These are phyloP conservation scores for Dryadomyces quercus-mongolicae DNA, from an alignment of 2,329 filamentous ascomycete genomes.

Conservation along the genomic window DNA sequence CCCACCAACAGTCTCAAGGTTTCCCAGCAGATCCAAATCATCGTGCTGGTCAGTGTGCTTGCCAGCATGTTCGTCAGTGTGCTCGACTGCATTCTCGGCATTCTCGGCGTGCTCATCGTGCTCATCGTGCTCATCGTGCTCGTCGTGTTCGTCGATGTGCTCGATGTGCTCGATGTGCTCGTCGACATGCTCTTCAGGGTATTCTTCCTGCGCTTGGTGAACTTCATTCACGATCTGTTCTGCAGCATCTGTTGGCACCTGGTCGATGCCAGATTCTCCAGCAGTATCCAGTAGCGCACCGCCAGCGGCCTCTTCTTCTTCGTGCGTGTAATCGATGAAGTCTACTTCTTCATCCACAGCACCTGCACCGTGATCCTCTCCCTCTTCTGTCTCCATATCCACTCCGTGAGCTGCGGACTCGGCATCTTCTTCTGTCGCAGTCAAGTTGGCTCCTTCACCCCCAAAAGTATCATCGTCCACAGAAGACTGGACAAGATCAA, in stretches of 20 bases:
- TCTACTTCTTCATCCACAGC: not conserved
- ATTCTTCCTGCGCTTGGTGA: too few relatives aligned
- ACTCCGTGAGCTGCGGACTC: not conserved
- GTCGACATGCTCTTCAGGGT: not conserved
- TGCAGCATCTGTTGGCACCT: not conserved
- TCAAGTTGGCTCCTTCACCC: not conserved
- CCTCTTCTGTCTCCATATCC: not conserved
- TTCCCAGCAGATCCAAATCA: slow-evolving; percentile 8
- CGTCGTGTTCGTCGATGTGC: not conserved
- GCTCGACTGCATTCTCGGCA: not conserved
- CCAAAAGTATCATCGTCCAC: not conserved
- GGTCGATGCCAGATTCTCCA: not conserved
- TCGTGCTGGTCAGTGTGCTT: slow-evolving; percentile 2
- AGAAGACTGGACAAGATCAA: not conserved
- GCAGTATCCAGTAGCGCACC: slow-evolving; percentile 4
- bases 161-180: not conserved
- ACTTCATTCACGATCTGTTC: not conserved
- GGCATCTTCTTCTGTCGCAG: not conserved
- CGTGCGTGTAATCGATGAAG: slow-evolving; percentile 6
- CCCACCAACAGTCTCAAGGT: not conserved
- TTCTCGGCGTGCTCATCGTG: not conserved
- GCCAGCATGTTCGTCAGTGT: too few relatives aligned
- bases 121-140: not conserved
- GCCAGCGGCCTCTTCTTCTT: slow-evolving; percentile 7
- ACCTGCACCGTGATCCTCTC: not conserved